These are phyloP conservation scores for Protomyces inundatus DNA, from an alignment of 1,139 yeast genomes.

Conservation along the genomic window DNA sequence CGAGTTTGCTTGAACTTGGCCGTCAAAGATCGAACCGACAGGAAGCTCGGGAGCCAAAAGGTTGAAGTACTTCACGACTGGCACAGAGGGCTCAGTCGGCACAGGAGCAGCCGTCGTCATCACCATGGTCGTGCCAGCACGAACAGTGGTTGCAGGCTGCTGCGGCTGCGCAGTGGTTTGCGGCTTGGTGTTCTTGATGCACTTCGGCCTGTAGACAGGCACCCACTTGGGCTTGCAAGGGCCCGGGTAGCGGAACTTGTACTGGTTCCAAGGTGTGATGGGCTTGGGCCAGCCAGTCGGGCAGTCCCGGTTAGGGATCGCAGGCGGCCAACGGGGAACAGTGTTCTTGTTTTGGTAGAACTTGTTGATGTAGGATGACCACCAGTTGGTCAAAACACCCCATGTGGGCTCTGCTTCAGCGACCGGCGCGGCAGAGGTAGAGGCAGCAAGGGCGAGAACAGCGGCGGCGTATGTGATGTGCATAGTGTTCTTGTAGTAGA, in stretches of 20 bases:
- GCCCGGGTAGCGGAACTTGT: not conserved
- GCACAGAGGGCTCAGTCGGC: not conserved
- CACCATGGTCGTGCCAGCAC: not conserved
- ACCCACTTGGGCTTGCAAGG: not conserved
- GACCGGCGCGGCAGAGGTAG: not conserved
- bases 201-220: not conserved
- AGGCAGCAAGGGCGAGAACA: not conserved
- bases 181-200: not conserved
- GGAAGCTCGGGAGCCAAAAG: not conserved
- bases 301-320: not conserved
- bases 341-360: not conserved
- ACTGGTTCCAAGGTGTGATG: not conserved
- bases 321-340: not conserved
- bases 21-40: not conserved
- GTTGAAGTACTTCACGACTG: not conserved
- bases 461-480: constrained; percentile 1
- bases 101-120: not conserved
- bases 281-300: not conserved
- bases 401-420: not conserved
- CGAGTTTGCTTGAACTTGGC: not conserved
- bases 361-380: not conserved
- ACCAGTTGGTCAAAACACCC: not conserved
- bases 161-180: not conserved
- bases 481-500: not conserved
- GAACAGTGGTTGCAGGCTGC: too few relatives aligned